These are phyloP conservation scores for Aspergillus pseudoterreus DNA, from an alignment of 2,329 filamentous ascomycete species.

Conservation along the genomic window DNA sequence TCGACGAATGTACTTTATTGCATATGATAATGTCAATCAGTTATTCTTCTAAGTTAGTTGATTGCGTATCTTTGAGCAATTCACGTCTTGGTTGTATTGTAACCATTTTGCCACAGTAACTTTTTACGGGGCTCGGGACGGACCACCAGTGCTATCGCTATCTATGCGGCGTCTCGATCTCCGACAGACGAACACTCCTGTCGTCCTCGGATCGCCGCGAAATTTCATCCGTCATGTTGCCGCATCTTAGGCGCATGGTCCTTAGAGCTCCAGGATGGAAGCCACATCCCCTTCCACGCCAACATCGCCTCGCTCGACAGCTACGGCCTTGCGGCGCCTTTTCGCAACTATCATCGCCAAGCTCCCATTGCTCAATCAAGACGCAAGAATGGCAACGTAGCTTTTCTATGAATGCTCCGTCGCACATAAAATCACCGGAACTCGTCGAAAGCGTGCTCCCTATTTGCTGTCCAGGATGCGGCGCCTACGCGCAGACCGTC, in stretches of 20 bases:
- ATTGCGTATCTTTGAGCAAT: background rate
- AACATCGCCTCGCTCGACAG: background rate
- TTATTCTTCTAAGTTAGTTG: background rate
- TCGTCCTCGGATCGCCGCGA: background rate
- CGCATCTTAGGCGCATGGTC: slow-evolving; percentile 22
- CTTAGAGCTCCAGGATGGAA: slow-evolving; percentile 13
- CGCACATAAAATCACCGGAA: slow-evolving; percentile 10
- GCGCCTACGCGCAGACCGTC: slow-evolving; percentile 56
- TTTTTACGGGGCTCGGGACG: slow-evolving; percentile 15
- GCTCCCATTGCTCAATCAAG: background rate
- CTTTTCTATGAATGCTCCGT: slow-evolving; percentile 16
- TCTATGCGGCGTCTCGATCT: slow-evolving; percentile 5
- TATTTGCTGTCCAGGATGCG: slow-evolving; percentile 59
- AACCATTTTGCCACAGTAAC: slow-evolving; percentile 13
- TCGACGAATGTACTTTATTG: background rate
- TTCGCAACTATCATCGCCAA: slow-evolving; percentile 5
- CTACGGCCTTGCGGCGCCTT: slow-evolving; percentile 5
- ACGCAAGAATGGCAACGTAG: slow-evolving; percentile 12
- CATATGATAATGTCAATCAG: background rate
- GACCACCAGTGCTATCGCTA: slow-evolving; percentile 20
- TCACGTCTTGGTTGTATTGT: background rate
- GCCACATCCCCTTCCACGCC: background rate
- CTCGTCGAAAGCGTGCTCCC: slow-evolving; percentile 38
- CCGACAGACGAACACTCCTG: background rate
- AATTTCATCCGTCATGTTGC: slow-evolving; percentile 23